Evolutionary conservation across 164 flowering plant species (phyloP).

Genomic region (Annona squamosa): DNA sequence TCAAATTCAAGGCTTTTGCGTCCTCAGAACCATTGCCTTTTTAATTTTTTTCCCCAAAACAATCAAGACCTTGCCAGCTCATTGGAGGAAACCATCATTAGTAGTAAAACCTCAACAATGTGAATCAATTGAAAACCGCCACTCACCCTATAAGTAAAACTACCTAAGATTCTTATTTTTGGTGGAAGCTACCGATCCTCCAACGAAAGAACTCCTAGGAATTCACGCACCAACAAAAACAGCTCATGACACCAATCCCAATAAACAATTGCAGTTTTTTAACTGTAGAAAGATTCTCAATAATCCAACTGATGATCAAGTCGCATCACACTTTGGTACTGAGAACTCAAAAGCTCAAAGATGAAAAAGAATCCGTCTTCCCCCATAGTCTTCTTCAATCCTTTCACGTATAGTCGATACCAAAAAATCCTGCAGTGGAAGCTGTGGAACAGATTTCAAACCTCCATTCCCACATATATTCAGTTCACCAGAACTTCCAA

Average conservation of each 20-base stretch:
- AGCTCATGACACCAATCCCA: background rate
- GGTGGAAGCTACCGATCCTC: background rate
- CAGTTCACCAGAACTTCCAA: background rate
- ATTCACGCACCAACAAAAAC: background rate
- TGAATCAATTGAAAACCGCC: no score
- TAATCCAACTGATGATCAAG: background rate
- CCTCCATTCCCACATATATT: background rate
- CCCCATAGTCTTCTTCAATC: background rate
- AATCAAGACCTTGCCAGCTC: background rate
- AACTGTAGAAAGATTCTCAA: background rate
- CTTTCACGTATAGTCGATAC: background rate
- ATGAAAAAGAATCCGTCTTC: background rate
- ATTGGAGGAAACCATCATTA: background rate
- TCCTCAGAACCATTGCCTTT: background rate
- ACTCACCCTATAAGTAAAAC: background rate
- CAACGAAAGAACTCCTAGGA: background rate
- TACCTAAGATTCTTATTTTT: no score
- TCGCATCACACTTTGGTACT: no score
- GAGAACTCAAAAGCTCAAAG: background rate
- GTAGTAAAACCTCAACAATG: background rate
- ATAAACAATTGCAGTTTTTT: background rate
- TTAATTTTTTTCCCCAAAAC: background rate
- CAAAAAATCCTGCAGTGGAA: background rate
- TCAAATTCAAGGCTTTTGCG: background rate
- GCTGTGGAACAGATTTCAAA: background rate